Evolutionary conservation across 352 stramenopile species (phyloP), one percentile per base, ranked within the genome.

Genomic region (Phytophthora pisi): DNA sequence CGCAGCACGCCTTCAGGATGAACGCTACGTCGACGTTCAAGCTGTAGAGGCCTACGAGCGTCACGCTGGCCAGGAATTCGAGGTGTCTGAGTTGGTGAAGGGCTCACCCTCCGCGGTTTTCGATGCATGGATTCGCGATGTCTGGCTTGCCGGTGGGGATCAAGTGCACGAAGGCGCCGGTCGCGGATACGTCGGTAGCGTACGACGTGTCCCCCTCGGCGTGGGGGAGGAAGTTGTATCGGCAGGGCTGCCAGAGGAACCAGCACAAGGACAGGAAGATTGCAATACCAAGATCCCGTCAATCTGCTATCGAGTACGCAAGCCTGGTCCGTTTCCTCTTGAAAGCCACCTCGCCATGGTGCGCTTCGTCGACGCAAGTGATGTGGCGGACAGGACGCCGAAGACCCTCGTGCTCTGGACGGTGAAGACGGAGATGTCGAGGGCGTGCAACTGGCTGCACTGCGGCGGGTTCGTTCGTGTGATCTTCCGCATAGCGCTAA

Each of bases 221-320:
- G 75, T 90, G 38, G 68, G 77, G 36, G 83, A 91, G 30, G 77
- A 89, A 68, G 90, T 90, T 30, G 26, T 91, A 18, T 79, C 75
- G 1, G 81, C 55, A 10, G 83, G 83, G 5, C 28, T 80, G 26
- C 80, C 78, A 10, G 54, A 71, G 20, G 74, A 72, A 9, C 26
- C n/a, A 51, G 42, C 43, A 57, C 62, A 34, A 70, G 47, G 53
- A 3, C 65, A 36, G 49, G 59, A 50, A n/a, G 38, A n/a, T 6
- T n/a, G 5, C 4, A 51, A 42, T 13, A 1, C n/a, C 8, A 46
- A 45, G 26, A 84, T 91, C 65, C 71, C 79, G 15, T 84, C 78
- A 10, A 67, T 91, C 30, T 57, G 67, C 42, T 91, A 91, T 57
- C 76, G 75, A 52, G 61, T 90, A 46, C 66, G 67, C 58, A 74